Percentiles rank a stretch among this genome's conserved stretches.
These are phyloP conservation scores for Coffea canephora DNA, from an alignment of 257 asterid genomes.

Conservation along the genomic window DNA sequence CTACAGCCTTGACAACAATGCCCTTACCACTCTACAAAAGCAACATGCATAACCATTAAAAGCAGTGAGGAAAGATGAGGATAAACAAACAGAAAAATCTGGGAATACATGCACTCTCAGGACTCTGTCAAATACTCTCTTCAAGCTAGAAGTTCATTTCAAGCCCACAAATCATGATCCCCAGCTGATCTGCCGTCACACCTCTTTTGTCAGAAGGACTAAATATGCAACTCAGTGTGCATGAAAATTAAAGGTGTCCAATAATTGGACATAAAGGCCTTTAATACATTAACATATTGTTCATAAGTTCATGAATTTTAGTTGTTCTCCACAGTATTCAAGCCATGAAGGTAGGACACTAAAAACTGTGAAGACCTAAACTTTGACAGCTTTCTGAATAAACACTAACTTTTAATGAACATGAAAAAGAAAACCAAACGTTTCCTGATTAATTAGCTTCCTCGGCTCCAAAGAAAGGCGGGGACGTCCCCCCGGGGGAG, in stretches of 20 bases:
- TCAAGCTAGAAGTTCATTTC: neutral
- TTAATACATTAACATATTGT: too few species aligned
- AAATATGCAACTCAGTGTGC: neutral
- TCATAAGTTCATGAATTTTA: neutral
- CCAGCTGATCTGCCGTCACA: neutral
- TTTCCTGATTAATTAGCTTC: neutral
- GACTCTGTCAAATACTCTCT: neutral
- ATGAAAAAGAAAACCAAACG: neutral
- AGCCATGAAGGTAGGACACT: neutral
- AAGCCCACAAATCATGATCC: neutral
- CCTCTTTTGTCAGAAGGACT: neutral
- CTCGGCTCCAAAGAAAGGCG: neutral
- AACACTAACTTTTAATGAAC: too few species aligned
- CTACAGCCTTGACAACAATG: constrained; percentile 90
- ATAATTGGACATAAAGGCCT: neutral
- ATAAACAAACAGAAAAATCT: neutral
- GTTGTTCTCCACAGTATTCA: neutral
- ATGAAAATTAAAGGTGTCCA: neutral
- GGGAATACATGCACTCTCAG: neutral
- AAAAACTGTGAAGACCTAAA: neutral
- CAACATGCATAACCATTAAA: neutral
- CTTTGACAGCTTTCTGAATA: neutral
- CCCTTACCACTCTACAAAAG: constrained; percentile 69
- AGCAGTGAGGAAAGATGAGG: constrained; percentile 13
- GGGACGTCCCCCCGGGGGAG: too few species aligned